A percentile compares a stretch with the other conserved stretches of the same genome.
phyloP scores from a whole-genome alignment of 441 rosid species.

The Euphorbia celastroides region DNA sequence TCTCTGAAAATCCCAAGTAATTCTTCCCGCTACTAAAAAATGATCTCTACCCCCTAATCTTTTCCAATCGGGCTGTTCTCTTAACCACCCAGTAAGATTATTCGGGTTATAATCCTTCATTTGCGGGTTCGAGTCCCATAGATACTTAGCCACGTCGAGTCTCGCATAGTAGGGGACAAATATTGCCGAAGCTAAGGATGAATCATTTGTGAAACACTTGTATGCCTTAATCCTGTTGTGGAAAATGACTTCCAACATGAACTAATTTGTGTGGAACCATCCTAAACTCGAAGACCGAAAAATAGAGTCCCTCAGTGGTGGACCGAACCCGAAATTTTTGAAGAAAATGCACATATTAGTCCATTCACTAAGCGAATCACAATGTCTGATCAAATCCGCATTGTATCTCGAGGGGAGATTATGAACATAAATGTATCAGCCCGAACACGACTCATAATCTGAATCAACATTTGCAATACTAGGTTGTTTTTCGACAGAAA shows the following conservation, averaged over 20 bases:
- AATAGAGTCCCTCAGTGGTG: conserved; percentile 29
- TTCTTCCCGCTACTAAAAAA: conserved; percentile 80
- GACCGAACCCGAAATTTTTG: conserved; percentile 59
- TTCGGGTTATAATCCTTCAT: conserved; percentile 50
- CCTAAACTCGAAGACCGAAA: conserved; percentile 36
- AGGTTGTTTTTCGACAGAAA: conserved; percentile 10
- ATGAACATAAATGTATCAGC: conserved; percentile 50
- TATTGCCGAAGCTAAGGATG: conserved; percentile 60
- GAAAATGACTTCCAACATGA: conserved; percentile 68
- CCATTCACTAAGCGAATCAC: conserved; percentile 55
- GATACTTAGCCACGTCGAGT: conserved; percentile 62
- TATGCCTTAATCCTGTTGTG: conserved; percentile 74
- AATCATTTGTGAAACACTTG: conserved; percentile 59
- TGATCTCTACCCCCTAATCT: conserved; percentile 63
- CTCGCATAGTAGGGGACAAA: conserved; percentile 73
- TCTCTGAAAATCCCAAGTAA: conserved; percentile 85
- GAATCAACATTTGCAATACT: conserved; percentile 11
- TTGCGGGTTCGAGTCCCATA: conserved; percentile 48
- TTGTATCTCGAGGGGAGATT: conserved; percentile 54
- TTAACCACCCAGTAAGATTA: conserved; percentile 55
- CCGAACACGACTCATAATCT: conserved; percentile 38
- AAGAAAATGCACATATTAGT: conserved; percentile 50
- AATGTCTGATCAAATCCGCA: conserved; percentile 52
- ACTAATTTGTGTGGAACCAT: conserved; percentile 72
- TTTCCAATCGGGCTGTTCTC: conserved; percentile 63